Base-by-base conservation (phyloP, 192 early-diverging fungal species). In the Umbelopsis isabellina region DNA sequence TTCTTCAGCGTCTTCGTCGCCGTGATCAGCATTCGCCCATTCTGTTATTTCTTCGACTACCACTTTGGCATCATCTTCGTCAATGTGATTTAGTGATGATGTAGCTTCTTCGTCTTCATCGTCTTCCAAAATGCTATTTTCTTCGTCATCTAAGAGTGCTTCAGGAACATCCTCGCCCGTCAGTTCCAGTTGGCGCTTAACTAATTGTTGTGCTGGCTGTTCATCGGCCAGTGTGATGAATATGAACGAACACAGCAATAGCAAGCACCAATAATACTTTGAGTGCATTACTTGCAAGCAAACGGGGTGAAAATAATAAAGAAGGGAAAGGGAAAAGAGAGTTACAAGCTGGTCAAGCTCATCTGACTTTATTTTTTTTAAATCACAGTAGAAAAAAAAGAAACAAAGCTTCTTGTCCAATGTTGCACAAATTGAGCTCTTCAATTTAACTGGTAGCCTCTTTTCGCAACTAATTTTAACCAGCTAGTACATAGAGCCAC, bases 21-120 rank as follows among this genome's bases (percentile, higher is more conserved):
- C 44, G 30, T 25, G 35, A 46, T 67, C 66, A 11, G 47, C 66
- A 48, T 73, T 51, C 30, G 49, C 66, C 65, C 50, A 27, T 48
- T 48, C 49, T 45, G 41, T 66, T 20, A 68, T 68, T 9, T 65
- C 68, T 21, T 75, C 73, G 10, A 49, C 55, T 55, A 49, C 53
- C 15, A 46, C 52, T 41, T 64, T 46, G 23, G 61, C 55, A 46
- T 75, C 67, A 65, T 49, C 55, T 20, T 21, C 55, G n/a, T 48
- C 49, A 51, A 65, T 52, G 27, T 72, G 49, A 50, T 49, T 48
- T 3, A 49, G n/a, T 44, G 27, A 68, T n/a, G 33, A 68, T 41
- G 46, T 48, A 16, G 27, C 64, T 49, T 41, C 71, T 48, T 72
- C 71, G 49, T 65, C 46, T 21, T 61, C 21, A 16, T 61, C 58